Percentiles rank a stretch among this genome's conserved stretches.
phyloP scores from a whole-genome alignment of 2,329 filamentous ascomycete species.

The Penicillium sp. region DNA sequence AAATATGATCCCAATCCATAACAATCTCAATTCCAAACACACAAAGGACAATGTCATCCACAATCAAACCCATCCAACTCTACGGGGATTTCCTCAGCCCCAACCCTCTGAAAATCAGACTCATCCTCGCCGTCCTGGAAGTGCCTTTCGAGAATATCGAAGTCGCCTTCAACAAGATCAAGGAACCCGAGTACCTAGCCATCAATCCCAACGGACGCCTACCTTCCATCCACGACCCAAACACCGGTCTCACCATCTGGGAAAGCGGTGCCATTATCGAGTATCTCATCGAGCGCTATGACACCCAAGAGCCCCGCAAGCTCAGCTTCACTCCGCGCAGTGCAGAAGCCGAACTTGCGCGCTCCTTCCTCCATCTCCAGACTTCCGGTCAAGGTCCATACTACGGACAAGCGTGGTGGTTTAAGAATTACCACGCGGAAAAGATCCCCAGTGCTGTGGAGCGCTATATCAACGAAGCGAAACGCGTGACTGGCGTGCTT shows the following conservation, averaged over 20 bases:
- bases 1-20: no score
- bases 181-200: constrained; percentile 27
- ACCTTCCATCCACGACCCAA: constrained; percentile 38
- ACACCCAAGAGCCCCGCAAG: constrained; percentile 34
- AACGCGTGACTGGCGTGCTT: constrained; percentile 46
- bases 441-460: constrained; percentile 42
- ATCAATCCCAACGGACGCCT: constrained; percentile 39
- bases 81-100: constrained; percentile 18
- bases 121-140: constrained; percentile 33
- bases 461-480: constrained; percentile 45
- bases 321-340: constrained; percentile 37
- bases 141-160: constrained; percentile 31
- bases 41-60: not conserved
- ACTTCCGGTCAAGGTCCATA: constrained; percentile 50
- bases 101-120: constrained; percentile 28
- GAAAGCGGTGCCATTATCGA: constrained; percentile 48
- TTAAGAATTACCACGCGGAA: constrained; percentile 41
- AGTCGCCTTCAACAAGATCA: constrained; percentile 27
- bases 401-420: constrained; percentile 50
- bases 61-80: constrained; percentile 7
- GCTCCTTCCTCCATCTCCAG: constrained; percentile 50
- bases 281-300: constrained; percentile 48
- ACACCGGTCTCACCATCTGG: constrained; percentile 43
- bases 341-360: constrained; percentile 40
- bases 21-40: not conserved